Evolutionary conservation across 2,329 filamentous ascomycete genomes (phyloP), one percentile per base, ranked within the genome.

Genomic region (Talaromyces verruculosus): DNA sequence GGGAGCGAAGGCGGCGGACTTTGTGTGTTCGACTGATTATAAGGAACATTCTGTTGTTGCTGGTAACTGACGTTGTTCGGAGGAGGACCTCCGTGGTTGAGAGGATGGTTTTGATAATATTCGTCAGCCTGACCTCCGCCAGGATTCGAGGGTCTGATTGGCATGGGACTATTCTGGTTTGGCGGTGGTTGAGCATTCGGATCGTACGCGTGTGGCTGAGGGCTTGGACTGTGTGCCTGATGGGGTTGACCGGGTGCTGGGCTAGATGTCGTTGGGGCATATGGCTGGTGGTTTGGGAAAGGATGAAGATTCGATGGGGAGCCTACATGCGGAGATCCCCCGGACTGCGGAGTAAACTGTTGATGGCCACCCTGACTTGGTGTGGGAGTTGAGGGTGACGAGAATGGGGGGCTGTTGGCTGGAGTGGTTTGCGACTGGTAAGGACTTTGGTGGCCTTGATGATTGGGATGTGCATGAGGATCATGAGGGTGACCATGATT

Each of bases 31-130:
- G n/a, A 4, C 28, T 47, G 51, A 22, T n/a, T 22, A 39, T 57
- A 8, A 19, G 61, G 10, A 2, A 33, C n/a, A 25, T n/a, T 58
- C 19, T 55, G 49, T 19, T 57, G 61, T 1, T 45, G 37, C 19
- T 41, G 57, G 11, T 25, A 5, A 33, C 8, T 19, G 22, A 7
- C 8, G 15, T 45, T 28, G 43, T 60, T 43, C 13, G 11, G 8
- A 19, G 28, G 30, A 39, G 33, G 57, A 28, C 15, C 57, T 19
- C 39, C 37, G 0, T 60, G 57, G 39, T 58, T 58, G 1, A 64
- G 13, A 22, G 62, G 51, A n/a, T 64, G 62, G 17, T 5, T 49
- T 6, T 47, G 22, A 28, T 58, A 58, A 64, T 64, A 64, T n/a
- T 64, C 62, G 30, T 22, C 19, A 25, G 62, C 51, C 15, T 64